Base-by-base conservation (phyloP, 1,284 basidiomycete genomes). In the Cryptococcus floricola region DNA sequence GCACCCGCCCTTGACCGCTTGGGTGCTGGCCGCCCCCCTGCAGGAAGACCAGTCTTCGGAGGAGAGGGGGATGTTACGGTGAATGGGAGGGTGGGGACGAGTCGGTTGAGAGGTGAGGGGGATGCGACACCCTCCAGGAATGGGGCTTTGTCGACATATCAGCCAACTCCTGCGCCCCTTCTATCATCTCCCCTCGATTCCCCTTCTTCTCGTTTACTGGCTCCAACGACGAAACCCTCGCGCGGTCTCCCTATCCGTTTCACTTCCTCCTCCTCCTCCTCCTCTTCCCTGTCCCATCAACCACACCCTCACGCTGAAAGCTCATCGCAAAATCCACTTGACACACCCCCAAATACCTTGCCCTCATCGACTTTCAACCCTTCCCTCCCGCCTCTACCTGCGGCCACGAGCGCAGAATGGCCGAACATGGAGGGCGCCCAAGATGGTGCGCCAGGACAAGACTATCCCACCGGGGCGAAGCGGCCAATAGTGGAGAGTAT, bases 311-410 rank as follows among this genome's bases (percentile, higher is more conserved):
- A 34, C 10, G 31, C 31, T 2, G 31, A 34, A 34, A 34, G 31
- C 31, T 34, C 31, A 3, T 2, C 31, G 31, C 31, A 34, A 8
- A 34, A 7, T 10, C 31, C 2, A 31, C 16, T 44, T 38, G 41
- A 4, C 39, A 48, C 45, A 14, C 48, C 54, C 16, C 39, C 48
- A 13, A 52, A 42, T 16, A 52, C 61, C 6, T 41, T 56, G 18
- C 27, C 50, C 5, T 39, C 57, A 9, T 37, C 54, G 3, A 43
- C 23, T 2, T 67, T 67, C 57, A 61, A 63, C 28, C 63, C 65
- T 4, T 38, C 52, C 16, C 34, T 60, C 41, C 53, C 59, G 5
- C 31, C n/a, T 14, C 13, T 50, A 8, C 28, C 41, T 19, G 50
- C 55, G 13, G 49, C 50, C 4, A n/a, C 48, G 12, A 50, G 48